Conservation (phyloP, 495 filamentous ascomycete genomes). For the Talaromyces borbonicus region DNA sequence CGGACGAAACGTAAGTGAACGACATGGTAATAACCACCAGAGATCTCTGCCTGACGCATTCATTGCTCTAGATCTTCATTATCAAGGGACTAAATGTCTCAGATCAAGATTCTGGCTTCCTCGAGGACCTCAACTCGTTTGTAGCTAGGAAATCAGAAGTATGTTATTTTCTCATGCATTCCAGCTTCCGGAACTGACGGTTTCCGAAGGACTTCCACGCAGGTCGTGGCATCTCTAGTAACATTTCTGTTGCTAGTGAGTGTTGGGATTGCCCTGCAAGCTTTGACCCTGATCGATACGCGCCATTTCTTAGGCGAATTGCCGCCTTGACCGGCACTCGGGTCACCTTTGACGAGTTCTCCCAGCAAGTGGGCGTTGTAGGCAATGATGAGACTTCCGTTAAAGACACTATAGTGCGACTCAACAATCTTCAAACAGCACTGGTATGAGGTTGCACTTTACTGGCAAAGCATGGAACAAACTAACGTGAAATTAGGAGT, state of each 20-base stretch:
- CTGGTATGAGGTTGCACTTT: background rate
- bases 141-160: background rate
- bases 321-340: slow-evolving; percentile 14
- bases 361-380: slow-evolving; percentile 14
- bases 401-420: slow-evolving; percentile 55
- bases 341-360: slow-evolving; percentile 12
- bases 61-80: background rate
- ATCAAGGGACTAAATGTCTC: background rate
- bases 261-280: background rate
- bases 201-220: no score
- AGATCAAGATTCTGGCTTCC: background rate
- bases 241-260: background rate
- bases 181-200: no score
- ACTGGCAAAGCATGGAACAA: no score
- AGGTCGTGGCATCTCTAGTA: background rate
- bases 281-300: background rate
- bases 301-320: slow-evolving; percentile 7
- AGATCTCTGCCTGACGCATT: no score
- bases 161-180: background rate
- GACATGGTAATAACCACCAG: no score
- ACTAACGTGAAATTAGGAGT: background rate
- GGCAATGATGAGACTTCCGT: slow-evolving; percentile 40
- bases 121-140: background rate
- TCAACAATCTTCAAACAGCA: slow-evolving; percentile 23
- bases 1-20: background rate